Conservation (phyloP, 169 alveolate species). For the Plasmodium billcollinsi region DNA sequence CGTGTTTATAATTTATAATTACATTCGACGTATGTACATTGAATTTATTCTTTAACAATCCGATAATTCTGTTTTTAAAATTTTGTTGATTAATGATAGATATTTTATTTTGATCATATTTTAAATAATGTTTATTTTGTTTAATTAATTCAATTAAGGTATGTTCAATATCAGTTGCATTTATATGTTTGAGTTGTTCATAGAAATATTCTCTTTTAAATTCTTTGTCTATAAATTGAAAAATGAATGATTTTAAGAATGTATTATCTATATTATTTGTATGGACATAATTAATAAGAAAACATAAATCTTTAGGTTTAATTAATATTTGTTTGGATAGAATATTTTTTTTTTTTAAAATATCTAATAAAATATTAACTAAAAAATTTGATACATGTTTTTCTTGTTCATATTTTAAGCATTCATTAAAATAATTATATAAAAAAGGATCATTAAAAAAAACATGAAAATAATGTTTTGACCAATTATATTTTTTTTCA, state of each 20-base stretch:
- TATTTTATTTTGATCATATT: slow-evolving; percentile 9
- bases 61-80: slow-evolving; percentile 75
- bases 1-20: slow-evolving; percentile 37
- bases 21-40: slow-evolving; percentile 5
- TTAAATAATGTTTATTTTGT: slow-evolving; percentile 28
- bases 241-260: slow-evolving; percentile 16
- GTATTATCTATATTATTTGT: slow-evolving; percentile 54
- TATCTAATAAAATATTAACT: slow-evolving; percentile 62
- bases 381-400: slow-evolving; percentile 66
- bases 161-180: slow-evolving; percentile 7
- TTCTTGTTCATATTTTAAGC: slow-evolving; percentile 63
- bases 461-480: slow-evolving; percentile 69
- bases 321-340: slow-evolving; percentile 62
- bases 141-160: slow-evolving; percentile 40
- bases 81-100: slow-evolving; percentile 46
- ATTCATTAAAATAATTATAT: slow-evolving; percentile 67
- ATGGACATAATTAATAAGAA: slow-evolving; percentile 39
- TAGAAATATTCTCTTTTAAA: slow-evolving; percentile 29
- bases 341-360: slow-evolving; percentile 52
- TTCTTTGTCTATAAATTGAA: slow-evolving; percentile 33
- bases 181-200: slow-evolving; percentile 11
- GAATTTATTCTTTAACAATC: slow-evolving; percentile 30
- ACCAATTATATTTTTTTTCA: slow-evolving; percentile 67
- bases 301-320: slow-evolving; percentile 61
- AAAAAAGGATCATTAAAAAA: slow-evolving; percentile 75